These are phyloP conservation scores for Schizochytrium sp. DNA, from an alignment of 108 stramenopile genomes.

Conservation along the genomic window DNA sequence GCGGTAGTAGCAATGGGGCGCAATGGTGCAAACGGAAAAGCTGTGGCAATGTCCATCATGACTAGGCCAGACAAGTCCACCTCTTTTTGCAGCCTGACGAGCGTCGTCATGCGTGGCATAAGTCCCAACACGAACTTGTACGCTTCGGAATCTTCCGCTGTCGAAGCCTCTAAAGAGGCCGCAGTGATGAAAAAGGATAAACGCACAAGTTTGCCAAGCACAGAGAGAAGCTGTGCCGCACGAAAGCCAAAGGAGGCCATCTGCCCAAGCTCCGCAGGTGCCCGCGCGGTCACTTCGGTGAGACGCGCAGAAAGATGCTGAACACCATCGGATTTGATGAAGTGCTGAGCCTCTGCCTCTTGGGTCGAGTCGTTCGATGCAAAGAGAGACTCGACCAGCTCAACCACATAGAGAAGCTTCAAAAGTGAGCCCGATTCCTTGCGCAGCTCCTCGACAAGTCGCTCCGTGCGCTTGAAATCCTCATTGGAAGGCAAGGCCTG, in stretches of 20 bases:
- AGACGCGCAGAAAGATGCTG: not conserved
- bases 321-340: not conserved
- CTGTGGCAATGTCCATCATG: not conserved
- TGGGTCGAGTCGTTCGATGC: not conserved
- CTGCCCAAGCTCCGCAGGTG: not conserved
- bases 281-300: not conserved
- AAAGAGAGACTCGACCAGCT: not conserved
- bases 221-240: not conserved
- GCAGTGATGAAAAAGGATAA: not conserved
- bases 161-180: not conserved
- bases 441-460: not conserved
- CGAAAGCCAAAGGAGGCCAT: not conserved
- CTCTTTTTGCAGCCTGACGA: not conserved
- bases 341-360: not conserved
- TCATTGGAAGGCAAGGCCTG: not conserved
- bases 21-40: not conserved
- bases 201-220: not conserved
- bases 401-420: not conserved
- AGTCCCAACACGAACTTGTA: not conserved
- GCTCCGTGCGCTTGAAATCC: not conserved
- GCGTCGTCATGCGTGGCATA: not conserved
- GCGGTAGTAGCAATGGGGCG: not conserved
- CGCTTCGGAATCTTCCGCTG: not conserved
- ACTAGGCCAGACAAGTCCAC: not conserved
- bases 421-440: not conserved